phyloP scores from a whole-genome alignment of 345 rosid genomes.

The Alliaria petiolata region DNA sequence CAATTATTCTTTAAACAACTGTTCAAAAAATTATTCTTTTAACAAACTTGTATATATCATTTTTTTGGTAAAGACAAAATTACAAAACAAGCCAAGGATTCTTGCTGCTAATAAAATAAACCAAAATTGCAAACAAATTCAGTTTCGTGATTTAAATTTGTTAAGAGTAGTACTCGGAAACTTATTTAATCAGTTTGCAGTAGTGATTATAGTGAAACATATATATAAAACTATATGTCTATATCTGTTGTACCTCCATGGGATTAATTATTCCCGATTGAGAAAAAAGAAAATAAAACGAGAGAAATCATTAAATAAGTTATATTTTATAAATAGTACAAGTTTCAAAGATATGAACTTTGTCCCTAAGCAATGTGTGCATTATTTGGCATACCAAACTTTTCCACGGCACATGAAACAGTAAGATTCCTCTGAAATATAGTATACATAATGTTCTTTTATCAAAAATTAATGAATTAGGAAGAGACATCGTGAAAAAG shows the following conservation, averaged over 20 bases:
- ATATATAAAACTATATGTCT: not conserved
- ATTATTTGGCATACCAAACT: conserved; percentile 28
- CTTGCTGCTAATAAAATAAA: not conserved
- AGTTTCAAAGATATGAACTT: conserved; percentile 27
- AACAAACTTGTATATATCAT: not conserved
- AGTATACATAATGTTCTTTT: conserved; percentile 3
- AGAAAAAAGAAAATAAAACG: not conserved
- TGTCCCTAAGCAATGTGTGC: conserved; percentile 31
- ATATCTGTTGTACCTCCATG: not conserved
- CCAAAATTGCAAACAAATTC: not conserved
- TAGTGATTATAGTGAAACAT: not conserved
- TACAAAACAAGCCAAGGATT: not conserved
- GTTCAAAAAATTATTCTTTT: not conserved
- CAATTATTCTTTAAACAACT: not conserved
- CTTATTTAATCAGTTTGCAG: not conserved
- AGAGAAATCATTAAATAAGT: not conserved
- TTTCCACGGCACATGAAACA: conserved; percentile 34
- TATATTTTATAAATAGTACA: not conserved
- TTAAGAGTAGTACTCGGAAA: not conserved
- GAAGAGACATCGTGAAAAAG: not conserved
- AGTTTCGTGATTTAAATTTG: not conserved
- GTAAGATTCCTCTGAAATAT: conserved; percentile 17
- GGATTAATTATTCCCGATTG: not conserved
- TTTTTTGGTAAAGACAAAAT: not conserved
- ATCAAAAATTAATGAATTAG: not conserved